phyloP scores from a whole-genome alignment of 2,329 filamentous ascomycete species.

The Aureobasidium sp. region DNA sequence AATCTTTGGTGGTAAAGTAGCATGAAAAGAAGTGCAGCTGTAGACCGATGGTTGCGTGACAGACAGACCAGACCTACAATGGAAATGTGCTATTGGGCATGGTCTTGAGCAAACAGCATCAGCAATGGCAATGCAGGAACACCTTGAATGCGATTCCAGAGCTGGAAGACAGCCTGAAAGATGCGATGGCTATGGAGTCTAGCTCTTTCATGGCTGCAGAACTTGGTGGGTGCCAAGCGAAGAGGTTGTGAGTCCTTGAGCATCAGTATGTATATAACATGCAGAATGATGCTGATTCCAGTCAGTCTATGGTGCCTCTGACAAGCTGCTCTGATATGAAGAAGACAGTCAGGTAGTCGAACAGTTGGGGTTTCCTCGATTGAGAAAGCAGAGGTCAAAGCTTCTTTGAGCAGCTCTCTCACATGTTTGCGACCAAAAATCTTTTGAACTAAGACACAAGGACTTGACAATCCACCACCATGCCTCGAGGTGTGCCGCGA shows the following conservation, averaged over 20 bases:
- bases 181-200: background rate
- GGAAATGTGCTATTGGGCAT: background rate
- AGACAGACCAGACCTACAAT: too few species aligned
- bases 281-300: background rate
- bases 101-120: background rate
- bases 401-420: background rate
- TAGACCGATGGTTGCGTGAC: too few species aligned
- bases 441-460: background rate
- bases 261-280: background rate
- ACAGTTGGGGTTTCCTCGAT: background rate
- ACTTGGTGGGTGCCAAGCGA: too few species aligned
- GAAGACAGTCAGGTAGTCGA: background rate
- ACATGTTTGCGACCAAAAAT: slow-evolving; percentile 2
- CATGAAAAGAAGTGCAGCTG: too few species aligned
- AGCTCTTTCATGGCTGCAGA: too few species aligned
- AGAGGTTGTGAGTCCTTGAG: too few species aligned
- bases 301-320: too few species aligned
- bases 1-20: too few species aligned
- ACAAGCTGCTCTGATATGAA: background rate
- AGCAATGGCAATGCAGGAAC: background rate
- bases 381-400: background rate
- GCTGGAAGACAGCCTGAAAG: background rate
- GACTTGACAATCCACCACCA: background rate
- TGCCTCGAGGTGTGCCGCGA: slow-evolving; percentile 8
- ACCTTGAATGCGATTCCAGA: background rate